phyloP scores from a whole-genome alignment of 2,329 filamentous ascomycete species.

The Ophiognomonia clavigignenti-juglandacearum region DNA sequence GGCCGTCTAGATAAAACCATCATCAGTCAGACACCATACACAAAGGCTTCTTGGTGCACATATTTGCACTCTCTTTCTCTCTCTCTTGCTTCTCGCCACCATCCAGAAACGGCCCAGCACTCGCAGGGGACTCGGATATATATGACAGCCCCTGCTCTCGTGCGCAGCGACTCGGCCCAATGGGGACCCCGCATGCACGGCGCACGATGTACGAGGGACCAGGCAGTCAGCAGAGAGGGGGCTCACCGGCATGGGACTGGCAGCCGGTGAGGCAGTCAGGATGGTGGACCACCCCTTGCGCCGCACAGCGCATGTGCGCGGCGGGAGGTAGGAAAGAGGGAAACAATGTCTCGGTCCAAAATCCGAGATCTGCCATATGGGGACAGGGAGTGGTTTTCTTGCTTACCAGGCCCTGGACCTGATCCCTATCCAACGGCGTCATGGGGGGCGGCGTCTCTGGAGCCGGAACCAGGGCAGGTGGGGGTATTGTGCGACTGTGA shows the following conservation, averaged over 20 bases:
- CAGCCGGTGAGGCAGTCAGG: constrained; percentile 5
- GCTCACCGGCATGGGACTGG: constrained; percentile 13
- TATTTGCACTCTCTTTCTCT: neutral
- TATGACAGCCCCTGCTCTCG: neutral
- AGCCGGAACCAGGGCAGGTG: constrained; percentile 5
- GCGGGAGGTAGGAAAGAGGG: constrained; percentile 6
- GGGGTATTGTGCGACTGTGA: constrained; percentile 31
- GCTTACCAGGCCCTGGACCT: constrained; percentile 72
- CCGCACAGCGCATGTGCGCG: neutral
- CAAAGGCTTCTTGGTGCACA: neutral
- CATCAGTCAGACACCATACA: constrained; percentile 8
- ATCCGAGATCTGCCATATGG: neutral
- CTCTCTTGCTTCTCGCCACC: too few species aligned
- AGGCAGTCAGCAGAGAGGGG: constrained; percentile 6
- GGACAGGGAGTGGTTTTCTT: constrained; percentile 27
- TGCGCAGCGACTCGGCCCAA: neutral
- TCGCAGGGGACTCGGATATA: neutral
- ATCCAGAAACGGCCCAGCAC: neutral
- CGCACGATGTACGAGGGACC: constrained; percentile 6
- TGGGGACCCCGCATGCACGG: constrained; percentile 16
- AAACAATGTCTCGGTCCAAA: constrained; percentile 14
- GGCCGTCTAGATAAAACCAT: constrained; percentile 62
- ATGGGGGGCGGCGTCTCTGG: constrained; percentile 33
- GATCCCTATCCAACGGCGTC: constrained; percentile 67
- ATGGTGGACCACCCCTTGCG: neutral